Conservation (phyloP, 768 basidiomycete genomes). For the Mrakia gelida region DNA sequence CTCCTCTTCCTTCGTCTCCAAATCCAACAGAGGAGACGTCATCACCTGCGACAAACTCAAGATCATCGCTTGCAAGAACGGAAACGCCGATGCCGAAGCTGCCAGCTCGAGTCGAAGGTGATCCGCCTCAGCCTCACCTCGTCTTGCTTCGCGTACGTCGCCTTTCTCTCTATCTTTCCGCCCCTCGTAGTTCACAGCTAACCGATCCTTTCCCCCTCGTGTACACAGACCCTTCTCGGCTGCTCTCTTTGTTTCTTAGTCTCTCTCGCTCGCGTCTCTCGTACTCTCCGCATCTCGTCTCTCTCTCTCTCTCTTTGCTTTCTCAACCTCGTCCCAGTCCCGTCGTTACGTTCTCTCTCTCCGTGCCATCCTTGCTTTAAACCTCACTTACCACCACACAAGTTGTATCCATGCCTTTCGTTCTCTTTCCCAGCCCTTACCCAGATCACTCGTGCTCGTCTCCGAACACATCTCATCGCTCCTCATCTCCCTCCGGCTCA, state of each 20-base stretch:
- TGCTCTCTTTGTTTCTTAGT: neutral
- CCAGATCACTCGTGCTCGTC: too few species aligned
- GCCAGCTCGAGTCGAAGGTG: constrained; percentile 11
- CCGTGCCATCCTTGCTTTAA: neutral
- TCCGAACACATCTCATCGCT: neutral
- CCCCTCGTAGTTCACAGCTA: too few species aligned
- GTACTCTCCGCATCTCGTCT: neutral
- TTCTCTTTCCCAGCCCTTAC: neutral
- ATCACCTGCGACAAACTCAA: constrained; percentile 68
- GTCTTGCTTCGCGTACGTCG: neutral
- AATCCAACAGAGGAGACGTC: constrained; percentile 34
- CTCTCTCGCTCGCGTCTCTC: neutral
- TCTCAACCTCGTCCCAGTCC: neutral
- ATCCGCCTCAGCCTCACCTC: neutral
- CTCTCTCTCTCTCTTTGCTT: neutral
- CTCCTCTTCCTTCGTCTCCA: constrained; percentile 53
- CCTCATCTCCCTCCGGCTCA: neutral
- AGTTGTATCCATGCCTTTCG: neutral
- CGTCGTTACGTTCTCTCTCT: neutral
- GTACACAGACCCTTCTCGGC: neutral
- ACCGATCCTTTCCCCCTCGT: neutral
- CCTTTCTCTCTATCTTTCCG: neutral
- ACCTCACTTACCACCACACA: neutral
- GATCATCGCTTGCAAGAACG: constrained; percentile 97
- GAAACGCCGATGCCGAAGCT: constrained; percentile 74